Percentiles rank a stretch among this genome's conserved stretches.
Evolutionary conservation across 306 rosid species (phyloP).

Genomic region (Abrus precatorius): DNA sequence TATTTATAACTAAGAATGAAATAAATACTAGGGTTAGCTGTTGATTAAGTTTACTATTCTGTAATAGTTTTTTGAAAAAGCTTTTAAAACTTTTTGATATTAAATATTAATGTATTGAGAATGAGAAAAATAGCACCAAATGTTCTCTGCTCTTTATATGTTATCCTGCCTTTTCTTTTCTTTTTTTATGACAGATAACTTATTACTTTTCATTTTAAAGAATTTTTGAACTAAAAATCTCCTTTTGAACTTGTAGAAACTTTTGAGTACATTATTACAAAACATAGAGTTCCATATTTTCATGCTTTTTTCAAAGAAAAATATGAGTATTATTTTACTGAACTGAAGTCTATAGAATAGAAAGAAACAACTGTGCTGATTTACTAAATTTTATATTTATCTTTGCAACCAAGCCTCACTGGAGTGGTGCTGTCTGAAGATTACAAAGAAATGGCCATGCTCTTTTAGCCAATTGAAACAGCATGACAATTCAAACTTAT

Average conservation of each 20-base stretch:
- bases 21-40: neutral
- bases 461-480: constrained; percentile 43
- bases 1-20: no score
- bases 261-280: neutral
- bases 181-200: no score
- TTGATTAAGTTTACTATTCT: neutral
- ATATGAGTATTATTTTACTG: no score
- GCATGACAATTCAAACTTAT: constrained; percentile 68
- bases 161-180: neutral
- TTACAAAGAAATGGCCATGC: constrained; percentile 15
- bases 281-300: neutral
- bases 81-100: neutral
- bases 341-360: neutral
- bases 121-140: neutral
- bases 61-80: neutral
- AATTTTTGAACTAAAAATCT: neutral
- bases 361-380: neutral
- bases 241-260: neutral
- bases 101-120: neutral
- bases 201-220: neutral
- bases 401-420: constrained; percentile 1
- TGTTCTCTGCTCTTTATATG: neutral
- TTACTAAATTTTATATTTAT: neutral
- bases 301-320: neutral
- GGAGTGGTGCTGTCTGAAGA: neutral